These are phyloP conservation scores for Zoysia japonica DNA, from an alignment of 176 grass and related monocot species.

Conservation along the genomic window DNA sequence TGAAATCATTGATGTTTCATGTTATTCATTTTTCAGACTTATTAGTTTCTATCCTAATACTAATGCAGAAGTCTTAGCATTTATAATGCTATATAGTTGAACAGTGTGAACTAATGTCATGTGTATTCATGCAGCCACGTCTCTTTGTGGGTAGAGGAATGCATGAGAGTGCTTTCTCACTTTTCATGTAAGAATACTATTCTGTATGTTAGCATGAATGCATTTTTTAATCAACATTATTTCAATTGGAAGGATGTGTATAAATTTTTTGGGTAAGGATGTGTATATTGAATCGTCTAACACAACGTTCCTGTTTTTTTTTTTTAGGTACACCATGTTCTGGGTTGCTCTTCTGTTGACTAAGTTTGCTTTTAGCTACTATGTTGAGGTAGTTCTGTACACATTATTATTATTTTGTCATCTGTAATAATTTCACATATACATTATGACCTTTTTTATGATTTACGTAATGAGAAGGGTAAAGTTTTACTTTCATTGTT, in stretches of 20 bases:
- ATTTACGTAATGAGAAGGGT: neutral
- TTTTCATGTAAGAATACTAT: conserved; percentile 80
- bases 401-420: neutral
- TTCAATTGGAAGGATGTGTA: conserved; percentile 16
- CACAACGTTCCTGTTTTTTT: conserved; percentile 9
- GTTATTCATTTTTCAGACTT: neutral
- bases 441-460: neutral
- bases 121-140: conserved; percentile 59
- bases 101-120: conserved; percentile 25
- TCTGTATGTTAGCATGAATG: neutral
- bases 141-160: conserved; percentile 95
- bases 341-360: conserved; percentile 79
- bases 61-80: neutral
- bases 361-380: conserved; percentile 94
- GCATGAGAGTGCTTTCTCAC: conserved; percentile 91
- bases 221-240: neutral
- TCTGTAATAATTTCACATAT: neutral
- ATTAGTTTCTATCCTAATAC: neutral
- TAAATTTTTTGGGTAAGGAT: neutral
- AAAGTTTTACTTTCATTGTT: conserved; percentile 6
- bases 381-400: conserved; percentile 66
- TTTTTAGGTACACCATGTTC: conserved; percentile 89
- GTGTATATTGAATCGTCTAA: conserved; percentile 5
- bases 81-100: conserved; percentile 24
- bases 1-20: neutral